A percentile compares a stretch with the other conserved stretches of the same genome.
Evolutionary conservation across 768 basidiomycete genomes (phyloP).

Genomic region (Boletus reticulatus): DNA sequence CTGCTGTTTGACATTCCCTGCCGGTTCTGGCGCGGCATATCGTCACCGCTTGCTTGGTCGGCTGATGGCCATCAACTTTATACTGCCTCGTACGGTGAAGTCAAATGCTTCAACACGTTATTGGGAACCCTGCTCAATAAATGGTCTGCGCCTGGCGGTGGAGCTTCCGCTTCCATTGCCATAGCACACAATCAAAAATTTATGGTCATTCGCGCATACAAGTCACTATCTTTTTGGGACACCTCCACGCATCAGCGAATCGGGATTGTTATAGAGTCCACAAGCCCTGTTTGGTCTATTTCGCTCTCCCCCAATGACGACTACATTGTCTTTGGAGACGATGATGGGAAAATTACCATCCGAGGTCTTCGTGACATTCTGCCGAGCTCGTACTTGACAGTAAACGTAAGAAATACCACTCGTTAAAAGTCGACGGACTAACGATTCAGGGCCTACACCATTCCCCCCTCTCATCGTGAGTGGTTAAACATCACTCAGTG

Average conservation of each 20-base stretch:
- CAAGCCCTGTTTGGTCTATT: background rate
- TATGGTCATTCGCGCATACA: too few species aligned
- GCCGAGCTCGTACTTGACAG: background rate
- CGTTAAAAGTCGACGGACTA: background rate
- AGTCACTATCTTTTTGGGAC: background rate
- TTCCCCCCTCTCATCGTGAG: background rate
- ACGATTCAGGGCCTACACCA: background rate
- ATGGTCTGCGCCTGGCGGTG: too few species aligned
- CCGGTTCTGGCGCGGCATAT: background rate
- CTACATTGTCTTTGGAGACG: background rate
- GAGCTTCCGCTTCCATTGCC: too few species aligned
- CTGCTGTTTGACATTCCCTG: background rate
- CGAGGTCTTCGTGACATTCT: background rate
- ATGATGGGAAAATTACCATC: background rate
- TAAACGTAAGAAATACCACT: background rate
- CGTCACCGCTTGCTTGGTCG: background rate
- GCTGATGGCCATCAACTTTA: background rate
- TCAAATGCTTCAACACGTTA: background rate
- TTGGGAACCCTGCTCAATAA: too few species aligned
- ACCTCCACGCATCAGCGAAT: background rate
- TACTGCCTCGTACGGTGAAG: background rate
- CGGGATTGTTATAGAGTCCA: background rate
- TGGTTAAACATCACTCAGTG: fast-evolving
- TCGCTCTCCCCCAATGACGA: background rate
- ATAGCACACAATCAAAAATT: too few species aligned